Evolutionary conservation across 148 eudicot genomes (phyloP).

Genomic region (Silene latifolia): DNA sequence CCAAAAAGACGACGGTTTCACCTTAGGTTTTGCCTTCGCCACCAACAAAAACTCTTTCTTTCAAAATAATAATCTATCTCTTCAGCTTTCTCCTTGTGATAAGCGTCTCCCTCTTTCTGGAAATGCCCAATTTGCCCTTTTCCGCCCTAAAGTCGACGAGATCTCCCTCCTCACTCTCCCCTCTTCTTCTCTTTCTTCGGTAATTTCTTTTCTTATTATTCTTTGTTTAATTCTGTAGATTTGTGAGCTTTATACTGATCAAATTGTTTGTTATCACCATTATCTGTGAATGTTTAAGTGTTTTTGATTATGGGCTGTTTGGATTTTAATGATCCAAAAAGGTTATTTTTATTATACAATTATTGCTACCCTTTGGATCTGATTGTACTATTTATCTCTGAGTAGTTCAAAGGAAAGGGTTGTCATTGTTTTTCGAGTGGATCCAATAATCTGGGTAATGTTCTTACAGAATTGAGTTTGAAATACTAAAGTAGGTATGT

Average conservation of each 20-base stretch:
- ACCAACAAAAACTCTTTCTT: conserved; percentile 37
- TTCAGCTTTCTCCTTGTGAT: conserved; percentile 67
- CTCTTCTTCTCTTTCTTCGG: conserved; percentile 51
- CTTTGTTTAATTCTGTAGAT: no score
- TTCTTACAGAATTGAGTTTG: neutral
- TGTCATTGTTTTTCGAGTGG: neutral
- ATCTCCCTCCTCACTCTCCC: conserved; percentile 71
- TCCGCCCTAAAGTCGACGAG: conserved; percentile 75
- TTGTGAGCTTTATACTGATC: no score
- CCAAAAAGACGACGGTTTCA: conserved; percentile 55
- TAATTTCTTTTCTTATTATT: conserved; percentile 12
- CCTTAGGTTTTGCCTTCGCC: conserved; percentile 53
- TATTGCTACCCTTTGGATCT: neutral
- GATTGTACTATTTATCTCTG: neutral
- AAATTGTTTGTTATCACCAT: no score
- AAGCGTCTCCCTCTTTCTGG: conserved; percentile 44
- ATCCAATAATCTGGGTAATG: neutral
- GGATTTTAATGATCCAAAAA: neutral
- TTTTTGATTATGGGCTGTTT: conserved; percentile 3
- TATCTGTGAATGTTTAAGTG: conserved; percentile 4
- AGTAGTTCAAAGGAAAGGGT: neutral
- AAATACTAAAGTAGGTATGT: no score
- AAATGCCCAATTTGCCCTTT: conserved; percentile 53
- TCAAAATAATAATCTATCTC: conserved; percentile 25
- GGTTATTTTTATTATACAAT: neutral